These are phyloP conservation scores for Penicillium dipodomyicola DNA, from an alignment of 495 filamentous ascomycete genomes.

Conservation along the genomic window DNA sequence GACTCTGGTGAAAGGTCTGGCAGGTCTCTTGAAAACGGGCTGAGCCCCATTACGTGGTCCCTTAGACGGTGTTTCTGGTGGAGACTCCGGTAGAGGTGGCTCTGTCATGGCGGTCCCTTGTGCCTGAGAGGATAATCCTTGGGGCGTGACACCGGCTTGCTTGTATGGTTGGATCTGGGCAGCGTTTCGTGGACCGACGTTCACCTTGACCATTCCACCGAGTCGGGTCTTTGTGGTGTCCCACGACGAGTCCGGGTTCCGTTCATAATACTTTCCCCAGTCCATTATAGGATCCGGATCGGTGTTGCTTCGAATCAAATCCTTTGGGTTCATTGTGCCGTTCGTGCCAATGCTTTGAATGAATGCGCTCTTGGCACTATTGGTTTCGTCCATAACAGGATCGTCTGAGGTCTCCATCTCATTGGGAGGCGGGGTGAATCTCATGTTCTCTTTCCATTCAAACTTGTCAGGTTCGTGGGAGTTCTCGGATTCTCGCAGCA, in stretches of 20 bases:
- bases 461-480: conserved; percentile 12
- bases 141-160: background rate
- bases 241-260: background rate
- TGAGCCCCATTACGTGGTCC: background rate
- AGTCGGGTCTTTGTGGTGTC: background rate
- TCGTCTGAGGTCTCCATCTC: background rate
- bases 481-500: conserved; percentile 8
- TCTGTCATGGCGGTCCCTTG: background rate
- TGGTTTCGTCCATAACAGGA: background rate
- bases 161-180: conserved; percentile 13
- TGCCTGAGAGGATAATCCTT: background rate
- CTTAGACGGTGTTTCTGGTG: background rate
- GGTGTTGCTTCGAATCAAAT: background rate
- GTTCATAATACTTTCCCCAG: conserved; percentile 9
- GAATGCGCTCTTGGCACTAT: background rate
- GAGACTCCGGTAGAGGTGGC: background rate
- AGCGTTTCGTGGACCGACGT: conserved; percentile 11
- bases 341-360: conserved; percentile 9
- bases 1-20: background rate
- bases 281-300: background rate
- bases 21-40: background rate
- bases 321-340: background rate
- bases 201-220: conserved; percentile 19
- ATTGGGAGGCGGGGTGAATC: background rate
- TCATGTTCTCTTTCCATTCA: conserved; percentile 17